Conservation (phyloP, 768 basidiomycete species). For the Pulveroboletus sp. region DNA sequence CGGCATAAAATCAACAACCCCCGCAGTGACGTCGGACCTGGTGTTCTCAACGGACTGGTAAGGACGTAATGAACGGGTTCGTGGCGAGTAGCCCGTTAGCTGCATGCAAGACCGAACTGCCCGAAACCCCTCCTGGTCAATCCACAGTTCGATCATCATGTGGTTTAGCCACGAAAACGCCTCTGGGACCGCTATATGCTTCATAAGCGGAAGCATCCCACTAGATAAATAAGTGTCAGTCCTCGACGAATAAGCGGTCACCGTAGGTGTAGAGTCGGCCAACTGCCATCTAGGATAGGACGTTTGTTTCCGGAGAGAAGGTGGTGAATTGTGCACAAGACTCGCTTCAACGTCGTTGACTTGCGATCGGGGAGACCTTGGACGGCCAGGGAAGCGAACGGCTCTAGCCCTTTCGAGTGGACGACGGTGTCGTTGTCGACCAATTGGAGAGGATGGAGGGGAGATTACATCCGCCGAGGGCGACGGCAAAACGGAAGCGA, state of each 20-base stretch:
- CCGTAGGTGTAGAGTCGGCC: slow-evolving; percentile 3
- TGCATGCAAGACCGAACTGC: slow-evolving; percentile 54
- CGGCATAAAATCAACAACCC: slow-evolving; percentile 64
- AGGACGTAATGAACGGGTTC: slow-evolving; percentile 25
- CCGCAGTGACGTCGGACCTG: slow-evolving; percentile 35
- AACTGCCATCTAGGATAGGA: slow-evolving; percentile 13
- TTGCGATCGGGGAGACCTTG: slow-evolving; percentile 23
- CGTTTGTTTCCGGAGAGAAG: slow-evolving; percentile 3
- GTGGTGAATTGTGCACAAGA: background rate
- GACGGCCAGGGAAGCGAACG: slow-evolving; percentile 28
- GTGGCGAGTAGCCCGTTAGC: slow-evolving; percentile 48
- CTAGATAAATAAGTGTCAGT: slow-evolving; percentile 2
- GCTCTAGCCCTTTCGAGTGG: slow-evolving; percentile 31
- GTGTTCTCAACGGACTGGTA: slow-evolving; percentile 24
- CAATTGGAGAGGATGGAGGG: slow-evolving; percentile 17
- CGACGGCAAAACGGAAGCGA: slow-evolving; percentile 29
- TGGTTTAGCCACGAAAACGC: slow-evolving; percentile 51
- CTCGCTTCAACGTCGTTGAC: slow-evolving; percentile 10
- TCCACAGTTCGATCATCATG: slow-evolving; percentile 55
- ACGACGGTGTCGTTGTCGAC: slow-evolving; percentile 24
- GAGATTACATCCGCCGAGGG: slow-evolving; percentile 24
- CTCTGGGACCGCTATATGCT: slow-evolving; percentile 28
- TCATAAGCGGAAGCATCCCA: slow-evolving; percentile 8
- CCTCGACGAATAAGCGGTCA: slow-evolving; percentile 5
- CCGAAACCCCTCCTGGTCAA: slow-evolving; percentile 84